These are phyloP conservation scores for Claviceps humidiphila DNA, from an alignment of 2,329 filamentous ascomycete species.

Conservation along the genomic window DNA sequence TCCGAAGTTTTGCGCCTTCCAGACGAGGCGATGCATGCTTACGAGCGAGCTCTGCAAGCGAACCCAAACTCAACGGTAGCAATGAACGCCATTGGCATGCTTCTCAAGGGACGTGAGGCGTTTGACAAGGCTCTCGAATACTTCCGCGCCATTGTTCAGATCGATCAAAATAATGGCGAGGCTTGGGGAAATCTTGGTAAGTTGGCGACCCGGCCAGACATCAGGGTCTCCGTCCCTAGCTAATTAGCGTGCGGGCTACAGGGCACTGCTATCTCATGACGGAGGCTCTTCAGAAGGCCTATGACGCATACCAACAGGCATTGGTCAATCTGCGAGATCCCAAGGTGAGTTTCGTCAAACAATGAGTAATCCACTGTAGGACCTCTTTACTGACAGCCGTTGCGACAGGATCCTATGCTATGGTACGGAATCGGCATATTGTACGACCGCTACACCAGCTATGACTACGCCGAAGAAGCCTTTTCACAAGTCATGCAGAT, in stretches of 20 bases:
- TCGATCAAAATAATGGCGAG: conserved; percentile 82
- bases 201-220: conserved; percentile 18
- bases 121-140: conserved; percentile 92
- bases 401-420: conserved; percentile 69
- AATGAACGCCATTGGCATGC: conserved; percentile 88
- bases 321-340: conserved; percentile 85
- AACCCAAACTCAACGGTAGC: conserved; percentile 81
- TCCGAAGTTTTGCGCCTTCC: conserved; percentile 79
- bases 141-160: conserved; percentile 76
- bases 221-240: conserved; percentile 2
- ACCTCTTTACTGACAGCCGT: background rate
- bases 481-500: conserved; percentile 99
- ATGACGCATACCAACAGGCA: conserved; percentile 91
- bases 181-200: conserved; percentile 90
- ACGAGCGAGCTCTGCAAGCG: conserved; percentile 77
- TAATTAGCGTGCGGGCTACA: conserved; percentile 21
- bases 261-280: conserved; percentile 99
- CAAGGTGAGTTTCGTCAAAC: conserved; percentile 47
- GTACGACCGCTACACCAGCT: conserved; percentile 89
- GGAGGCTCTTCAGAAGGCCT: conserved; percentile 93
- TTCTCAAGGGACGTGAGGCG: conserved; percentile 81
- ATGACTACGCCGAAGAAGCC: conserved; percentile 94
- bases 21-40: conserved; percentile 80
- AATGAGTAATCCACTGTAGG: background rate
- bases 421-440: conserved; percentile 99